Percentiles rank a stretch among this genome's conserved stretches.
Conservation (phyloP, 164 flowering plant species). For the Cinnamomum micranthum region DNA sequence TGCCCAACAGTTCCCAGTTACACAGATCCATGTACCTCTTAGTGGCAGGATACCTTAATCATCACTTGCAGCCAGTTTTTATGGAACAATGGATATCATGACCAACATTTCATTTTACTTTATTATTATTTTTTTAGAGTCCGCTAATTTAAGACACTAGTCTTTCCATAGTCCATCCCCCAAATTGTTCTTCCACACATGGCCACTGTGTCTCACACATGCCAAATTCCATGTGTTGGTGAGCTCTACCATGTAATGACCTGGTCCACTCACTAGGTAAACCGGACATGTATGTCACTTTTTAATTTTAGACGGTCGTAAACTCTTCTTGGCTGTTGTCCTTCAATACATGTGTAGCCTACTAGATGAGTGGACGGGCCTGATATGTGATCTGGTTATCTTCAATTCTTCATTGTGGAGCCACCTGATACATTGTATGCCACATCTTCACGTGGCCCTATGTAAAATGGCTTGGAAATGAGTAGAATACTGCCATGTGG, state of each 20-base stretch:
- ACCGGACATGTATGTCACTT: neutral
- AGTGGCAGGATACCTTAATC: too few relatives aligned
- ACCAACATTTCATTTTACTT: neutral
- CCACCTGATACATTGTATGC: neutral
- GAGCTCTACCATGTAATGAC: neutral
- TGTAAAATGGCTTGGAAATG: neutral
- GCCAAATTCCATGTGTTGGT: neutral
- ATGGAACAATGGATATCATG: neutral
- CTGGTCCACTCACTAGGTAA: neutral
- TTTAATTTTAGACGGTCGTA: neutral
- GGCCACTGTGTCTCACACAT: neutral
- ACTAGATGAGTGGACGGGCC: neutral
- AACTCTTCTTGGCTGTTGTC: neutral
- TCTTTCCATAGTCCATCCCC: neutral
- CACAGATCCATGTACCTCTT: too few relatives aligned
- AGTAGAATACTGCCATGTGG: neutral
- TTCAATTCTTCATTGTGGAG: neutral
- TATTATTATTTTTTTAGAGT: too few relatives aligned
- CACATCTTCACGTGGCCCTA: neutral
- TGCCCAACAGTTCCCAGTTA: too few relatives aligned
- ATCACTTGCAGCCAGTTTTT: too few relatives aligned
- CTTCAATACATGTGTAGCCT: neutral
- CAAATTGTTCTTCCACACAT: neutral
- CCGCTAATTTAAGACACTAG: neutral
- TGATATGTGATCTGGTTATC: neutral